A percentile compares a stretch with the other conserved stretches of the same genome.
These are phyloP conservation scores for Talaromyces rugulosus DNA, from an alignment of 2,329 filamentous ascomycete genomes.

Conservation along the genomic window DNA sequence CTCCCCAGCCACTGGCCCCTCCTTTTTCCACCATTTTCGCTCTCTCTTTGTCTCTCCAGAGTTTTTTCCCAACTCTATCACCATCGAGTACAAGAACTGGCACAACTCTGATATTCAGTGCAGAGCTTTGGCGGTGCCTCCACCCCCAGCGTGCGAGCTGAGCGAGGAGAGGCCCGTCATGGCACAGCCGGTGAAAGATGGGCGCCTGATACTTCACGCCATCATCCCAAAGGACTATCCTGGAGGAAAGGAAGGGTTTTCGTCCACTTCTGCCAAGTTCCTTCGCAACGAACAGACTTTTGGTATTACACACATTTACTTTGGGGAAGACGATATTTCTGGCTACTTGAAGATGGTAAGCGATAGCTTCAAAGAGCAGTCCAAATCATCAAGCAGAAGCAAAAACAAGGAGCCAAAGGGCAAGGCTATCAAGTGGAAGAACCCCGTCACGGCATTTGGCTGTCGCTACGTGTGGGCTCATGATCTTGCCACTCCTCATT, in stretches of 20 bases:
- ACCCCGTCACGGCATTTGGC: constrained; percentile 1
- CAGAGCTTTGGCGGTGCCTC: not conserved
- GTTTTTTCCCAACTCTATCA: not conserved
- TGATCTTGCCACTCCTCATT: not conserved
- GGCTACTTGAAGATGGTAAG: not conserved
- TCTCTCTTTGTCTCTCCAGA: not conserved
- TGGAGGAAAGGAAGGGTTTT: not conserved
- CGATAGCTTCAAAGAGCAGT: not conserved
- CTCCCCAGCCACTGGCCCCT: not conserved
- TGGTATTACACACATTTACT: constrained; percentile 1
- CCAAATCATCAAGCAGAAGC: not conserved
- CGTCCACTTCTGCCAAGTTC: not conserved
- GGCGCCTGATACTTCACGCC: not conserved
- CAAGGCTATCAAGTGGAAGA: constrained; percentile 6
- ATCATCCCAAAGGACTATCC: not conserved
- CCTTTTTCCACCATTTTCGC: not conserved
- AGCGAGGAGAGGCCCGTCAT: not conserved
- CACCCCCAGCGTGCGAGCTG: not conserved
- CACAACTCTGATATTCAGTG: not conserved
- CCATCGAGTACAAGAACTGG: not conserved
- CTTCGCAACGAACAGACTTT: not conserved
- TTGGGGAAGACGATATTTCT: not conserved
- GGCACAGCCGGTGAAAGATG: not conserved
- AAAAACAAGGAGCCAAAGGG: not conserved
- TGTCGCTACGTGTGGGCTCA: constrained; percentile 7